Base-by-base conservation (phyloP, 768 basidiomycete species). In the Russula ochroleuca region DNA sequence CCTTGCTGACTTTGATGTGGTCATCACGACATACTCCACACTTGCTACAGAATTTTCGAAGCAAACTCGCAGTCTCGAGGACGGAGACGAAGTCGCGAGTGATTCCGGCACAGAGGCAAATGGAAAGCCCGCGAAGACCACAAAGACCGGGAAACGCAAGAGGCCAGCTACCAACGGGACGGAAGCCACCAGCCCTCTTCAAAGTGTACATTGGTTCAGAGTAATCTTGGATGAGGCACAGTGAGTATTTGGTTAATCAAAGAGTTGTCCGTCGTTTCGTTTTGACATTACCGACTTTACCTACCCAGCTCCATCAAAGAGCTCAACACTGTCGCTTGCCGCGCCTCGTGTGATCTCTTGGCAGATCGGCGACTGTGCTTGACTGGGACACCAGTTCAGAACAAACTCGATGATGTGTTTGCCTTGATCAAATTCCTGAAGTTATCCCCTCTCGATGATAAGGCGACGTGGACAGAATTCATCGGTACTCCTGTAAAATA, bases 381-480 rank as follows among this genome's bases (percentile, higher is more conserved):
- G 45, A 95, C 95, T n/a, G 97, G 97, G 61, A 99, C 97, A 9
- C 97, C 97, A 1, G 94, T 99, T 41, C 97, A 99, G 78, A 99
- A 99, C 80, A 97, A 96, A 75, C 84, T 98, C 57, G 97, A 98
- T 76, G 97, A 99, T 72, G 89, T 99, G 55, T 98, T 89, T 74
- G 97, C 97, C 5, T 80, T 99, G 63, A 86, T 99, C 80, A 97
- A 97, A 75, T 98, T 99, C 77, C 77, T 99, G 59, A 88, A 94
- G 23, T 75, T 98, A 69, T 82, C 86, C 25, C 97, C 97, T 1
- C 88, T 98, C 69, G 91, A 97, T 71, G 94, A 98, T 74, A 95
- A 95, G 76, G 85, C 85, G 60, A 75, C 87, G 14, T 99, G 97
- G 94, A 94, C 88, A 25, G 90, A 95, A 71, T 92, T 83, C 73